Evolutionary conservation across 176 grass and related monocot species (phyloP).

Genomic region (Zea luxurians): DNA sequence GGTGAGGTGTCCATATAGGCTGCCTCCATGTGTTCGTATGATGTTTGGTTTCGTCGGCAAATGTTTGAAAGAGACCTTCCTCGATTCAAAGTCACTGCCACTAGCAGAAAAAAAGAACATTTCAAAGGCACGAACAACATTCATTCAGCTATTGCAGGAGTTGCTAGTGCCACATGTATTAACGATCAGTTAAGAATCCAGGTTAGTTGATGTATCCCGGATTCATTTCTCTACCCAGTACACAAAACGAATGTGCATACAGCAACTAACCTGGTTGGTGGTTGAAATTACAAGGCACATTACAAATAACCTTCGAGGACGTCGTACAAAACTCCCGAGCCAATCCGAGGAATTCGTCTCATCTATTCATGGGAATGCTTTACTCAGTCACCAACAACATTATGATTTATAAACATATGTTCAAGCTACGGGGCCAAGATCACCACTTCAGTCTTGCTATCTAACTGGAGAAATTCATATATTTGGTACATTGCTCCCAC

Average conservation of each 20-base stretch:
- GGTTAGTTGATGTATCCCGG: not conserved
- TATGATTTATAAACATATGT: not conserved
- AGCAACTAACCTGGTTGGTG: not conserved
- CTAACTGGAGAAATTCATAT: not conserved
- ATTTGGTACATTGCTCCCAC: not conserved
- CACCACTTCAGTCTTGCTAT: slow-evolving; percentile 27
- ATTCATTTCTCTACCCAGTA: slow-evolving; percentile 10
- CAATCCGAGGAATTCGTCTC: not conserved
- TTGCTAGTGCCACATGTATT: not conserved
- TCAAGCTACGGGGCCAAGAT: not conserved
- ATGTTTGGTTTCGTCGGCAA: not conserved
- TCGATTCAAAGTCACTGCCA: not conserved
- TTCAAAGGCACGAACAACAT: not conserved
- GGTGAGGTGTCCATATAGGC: too few species aligned
- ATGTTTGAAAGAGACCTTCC: not conserved
- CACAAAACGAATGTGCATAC: not conserved
- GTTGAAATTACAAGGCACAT: not conserved
- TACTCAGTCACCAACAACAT: slow-evolving; percentile 13
- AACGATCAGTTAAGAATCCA: not conserved
- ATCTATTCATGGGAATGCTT: slow-evolving; percentile 19
- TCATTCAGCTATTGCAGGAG: not conserved
- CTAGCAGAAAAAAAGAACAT: not conserved
- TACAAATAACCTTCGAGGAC: slow-evolving; percentile 15
- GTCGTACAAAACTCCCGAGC: not conserved
- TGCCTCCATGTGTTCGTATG: too few species aligned